Evolutionary conservation across 306 rosid genomes (phyloP).

Genomic region (Aeschynomene evenia): DNA sequence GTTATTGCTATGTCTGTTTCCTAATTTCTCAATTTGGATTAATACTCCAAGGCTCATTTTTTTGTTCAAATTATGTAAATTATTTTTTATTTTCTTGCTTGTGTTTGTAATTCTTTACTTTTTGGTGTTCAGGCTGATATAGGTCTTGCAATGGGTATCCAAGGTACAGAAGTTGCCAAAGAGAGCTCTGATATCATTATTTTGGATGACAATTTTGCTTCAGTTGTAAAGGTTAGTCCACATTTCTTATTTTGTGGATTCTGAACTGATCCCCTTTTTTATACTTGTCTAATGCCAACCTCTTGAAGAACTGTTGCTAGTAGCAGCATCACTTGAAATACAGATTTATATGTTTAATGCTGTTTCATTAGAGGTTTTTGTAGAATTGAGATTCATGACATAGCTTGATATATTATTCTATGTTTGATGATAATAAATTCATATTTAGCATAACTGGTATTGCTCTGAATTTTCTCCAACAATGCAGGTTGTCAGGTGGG

Average conservation of each 20-base stretch:
- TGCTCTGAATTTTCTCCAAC: slow-evolving; percentile 12
- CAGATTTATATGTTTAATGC: background rate
- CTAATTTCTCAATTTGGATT: background rate
- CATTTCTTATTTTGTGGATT: slow-evolving; percentile 11
- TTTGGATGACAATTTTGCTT: slow-evolving; percentile 88
- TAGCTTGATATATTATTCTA: background rate
- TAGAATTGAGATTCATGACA: slow-evolving; percentile 1
- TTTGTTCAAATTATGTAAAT: background rate
- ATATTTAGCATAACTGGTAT: slow-evolving; percentile 2
- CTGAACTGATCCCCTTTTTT: background rate
- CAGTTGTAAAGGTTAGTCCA: slow-evolving; percentile 75
- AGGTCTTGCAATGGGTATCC: slow-evolving; percentile 91
- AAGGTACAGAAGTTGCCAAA: slow-evolving; percentile 91
- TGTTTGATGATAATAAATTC: background rate
- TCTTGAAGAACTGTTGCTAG: background rate
- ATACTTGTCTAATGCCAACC: background rate
- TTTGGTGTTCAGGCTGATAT: slow-evolving; percentile 71
- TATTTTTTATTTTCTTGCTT: background rate
- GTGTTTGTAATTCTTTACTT: slow-evolving; percentile 10
- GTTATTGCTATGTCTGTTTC: background rate
- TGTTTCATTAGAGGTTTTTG: background rate
- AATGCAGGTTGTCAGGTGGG: slow-evolving; percentile 95
- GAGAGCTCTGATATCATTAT: slow-evolving; percentile 91
- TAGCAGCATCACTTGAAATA: slow-evolving; percentile 11
- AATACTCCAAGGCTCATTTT: background rate